Evolutionary conservation across 1,139 yeast genomes (phyloP), one percentile per base, ranked within the genome.

Genomic region (Zygoascus sp.): DNA sequence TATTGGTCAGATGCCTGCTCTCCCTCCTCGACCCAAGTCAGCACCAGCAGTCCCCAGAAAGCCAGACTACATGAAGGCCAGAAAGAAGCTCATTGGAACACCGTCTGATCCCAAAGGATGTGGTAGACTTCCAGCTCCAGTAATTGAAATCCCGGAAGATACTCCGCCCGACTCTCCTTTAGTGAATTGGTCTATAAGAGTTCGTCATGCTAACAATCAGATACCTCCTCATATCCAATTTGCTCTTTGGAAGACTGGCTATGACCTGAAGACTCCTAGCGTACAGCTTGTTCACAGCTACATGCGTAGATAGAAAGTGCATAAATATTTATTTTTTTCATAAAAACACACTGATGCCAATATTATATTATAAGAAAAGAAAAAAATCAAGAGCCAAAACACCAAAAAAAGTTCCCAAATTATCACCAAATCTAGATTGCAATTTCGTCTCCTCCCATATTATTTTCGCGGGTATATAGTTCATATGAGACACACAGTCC

Each of bases 121-220:
- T n/a, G 22, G 17, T 6, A n/a, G 32, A 20, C 39, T 35, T 11
- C 25, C 39, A n/a, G 17, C 25, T 5, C 43, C 43, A 17, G 40
- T 42, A 5, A 42, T 42, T 27, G 45, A 42, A 9, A 19, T 35
- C 16, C 45, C 45, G n/a, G 25, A 36, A 10, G 45, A 42, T 19
- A 35, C 34, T 11, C 40, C 36, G 20, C 40, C 45, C 2, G 45
- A 42, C 6, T 42, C 45, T 5, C 36, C 45, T 7, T 22, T 42
- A 10, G 20, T 36, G 8, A 37, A 42, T 30, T 75, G 79, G 79
- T 67, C 66, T 45, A 53, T 55, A 35, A 64, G 79, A 32, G 65
- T 73, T 3, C 53, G 53, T 8, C 57, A 58, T 2, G 74, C 75
- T 3, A 59, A 65, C 2, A 54, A 56, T 19, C 51, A 52, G 44